These are phyloP conservation scores for Detonula confervacea DNA, from an alignment of 352 stramenopile genomes.

Conservation along the genomic window DNA sequence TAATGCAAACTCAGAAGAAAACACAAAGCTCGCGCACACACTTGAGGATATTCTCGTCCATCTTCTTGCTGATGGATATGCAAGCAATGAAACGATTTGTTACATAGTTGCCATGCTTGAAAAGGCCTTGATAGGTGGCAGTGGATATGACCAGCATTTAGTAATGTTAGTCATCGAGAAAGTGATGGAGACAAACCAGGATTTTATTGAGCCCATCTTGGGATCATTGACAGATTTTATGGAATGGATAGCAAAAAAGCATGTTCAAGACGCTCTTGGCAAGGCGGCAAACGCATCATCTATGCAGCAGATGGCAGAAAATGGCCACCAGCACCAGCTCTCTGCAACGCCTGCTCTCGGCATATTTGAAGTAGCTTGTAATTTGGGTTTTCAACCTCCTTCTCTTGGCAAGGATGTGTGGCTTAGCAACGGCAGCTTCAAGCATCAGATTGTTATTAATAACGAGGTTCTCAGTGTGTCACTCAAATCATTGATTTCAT, in stretches of 20 bases:
- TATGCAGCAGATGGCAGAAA: constrained; percentile 53
- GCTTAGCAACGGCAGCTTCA: constrained; percentile 20
- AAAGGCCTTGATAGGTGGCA: constrained; percentile 31
- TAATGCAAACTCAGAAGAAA: constrained; percentile 22
- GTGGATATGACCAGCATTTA: constrained; percentile 36
- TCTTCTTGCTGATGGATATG: constrained; percentile 24
- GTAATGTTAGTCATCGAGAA: constrained; percentile 66
- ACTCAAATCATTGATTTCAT: constrained; percentile 47
- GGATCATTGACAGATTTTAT: constrained; percentile 65
- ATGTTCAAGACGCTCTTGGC: constrained; percentile 57
- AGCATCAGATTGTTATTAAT: constrained; percentile 41
- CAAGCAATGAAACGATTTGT: constrained; percentile 37
- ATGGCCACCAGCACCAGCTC: constrained; percentile 55
- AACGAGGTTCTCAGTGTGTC: constrained; percentile 26
- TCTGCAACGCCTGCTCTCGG: constrained; percentile 74
- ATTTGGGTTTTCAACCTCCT: constrained; percentile 46
- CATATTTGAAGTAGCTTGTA: constrained; percentile 70
- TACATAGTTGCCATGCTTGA: constrained; percentile 46
- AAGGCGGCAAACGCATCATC: constrained; percentile 50
- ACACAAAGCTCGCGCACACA: constrained; percentile 27
- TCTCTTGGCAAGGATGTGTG: constrained; percentile 32
- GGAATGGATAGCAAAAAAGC: constrained; percentile 58
- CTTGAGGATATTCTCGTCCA: constrained; percentile 44
- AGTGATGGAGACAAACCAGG: constrained; percentile 32
- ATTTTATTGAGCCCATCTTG: constrained; percentile 66